Evolutionary conservation across 345 rosid genomes (phyloP), one percentile per base, ranked within the genome.

Genomic region (Acer saccharum): DNA sequence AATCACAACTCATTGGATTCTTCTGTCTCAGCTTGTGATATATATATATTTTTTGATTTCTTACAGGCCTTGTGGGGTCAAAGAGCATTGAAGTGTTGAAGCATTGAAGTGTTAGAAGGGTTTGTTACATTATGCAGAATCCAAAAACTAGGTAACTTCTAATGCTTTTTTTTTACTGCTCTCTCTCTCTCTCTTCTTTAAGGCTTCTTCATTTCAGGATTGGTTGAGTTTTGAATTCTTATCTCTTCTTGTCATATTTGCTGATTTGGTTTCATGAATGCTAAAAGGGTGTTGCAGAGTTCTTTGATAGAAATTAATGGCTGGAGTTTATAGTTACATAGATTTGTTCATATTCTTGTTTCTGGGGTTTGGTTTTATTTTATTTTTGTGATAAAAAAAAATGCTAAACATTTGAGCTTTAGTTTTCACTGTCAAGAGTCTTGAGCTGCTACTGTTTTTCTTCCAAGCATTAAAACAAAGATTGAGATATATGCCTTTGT

Each of bases 131-230:
- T 83, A 94, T 94, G 98, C 98, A 93, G 92, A 87, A 94, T 80
- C 92, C 92, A 76, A 94, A 91, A 85, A 84, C 87, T 81, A 93
- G 97, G 98, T 93, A 89, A 88, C 71, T 74, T 81, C 78, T 79
- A 52, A 16, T 75, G 73, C 76, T 72, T 78, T 77, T 65, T 76
- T 74, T 77, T 80, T 68, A 76, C 74, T 74, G 73, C 72, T 76
- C 70, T 73, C 77, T 79, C 27, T 60, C 62, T n/a, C 25, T 57
- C 71, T 81, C 71, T 69, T 73, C 55, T 65, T 72, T 71, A 81
- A 72, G 69, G 79, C 17, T 50, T 81, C 25, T 17, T 72, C 65
- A 21, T 23, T 27, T 55, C 43, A 35, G 72, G 17, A 8, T 61
- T 80, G 32, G 68, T 76, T 78, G 65, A 50, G 27, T 52, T 65